These are phyloP conservation scores for Arabis alpina DNA, from an alignment of 345 rosid genomes.

Conservation along the genomic window DNA sequence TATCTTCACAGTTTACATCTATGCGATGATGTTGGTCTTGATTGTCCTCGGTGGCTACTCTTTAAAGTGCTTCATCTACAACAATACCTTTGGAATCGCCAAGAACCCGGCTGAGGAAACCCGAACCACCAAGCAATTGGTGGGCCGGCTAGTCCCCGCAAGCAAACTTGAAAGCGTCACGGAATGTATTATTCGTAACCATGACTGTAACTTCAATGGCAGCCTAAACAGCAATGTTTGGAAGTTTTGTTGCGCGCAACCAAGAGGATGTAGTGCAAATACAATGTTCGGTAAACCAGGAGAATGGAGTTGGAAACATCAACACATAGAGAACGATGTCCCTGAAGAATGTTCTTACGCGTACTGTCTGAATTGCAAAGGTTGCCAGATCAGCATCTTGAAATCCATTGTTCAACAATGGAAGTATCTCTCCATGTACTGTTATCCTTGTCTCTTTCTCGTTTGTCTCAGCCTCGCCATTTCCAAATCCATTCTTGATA, in stretches of 20 bases:
- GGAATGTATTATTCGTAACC: constrained; percentile 29
- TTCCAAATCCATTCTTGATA: constrained; percentile 14
- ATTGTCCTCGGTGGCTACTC: constrained; percentile 31
- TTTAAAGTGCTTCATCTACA: constrained; percentile 33
- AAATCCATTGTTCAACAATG: constrained; percentile 41
- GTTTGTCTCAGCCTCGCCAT: constrained; percentile 27
- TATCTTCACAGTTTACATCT: constrained; percentile 25
- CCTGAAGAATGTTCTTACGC: constrained; percentile 39
- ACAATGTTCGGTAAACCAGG: constrained; percentile 37
- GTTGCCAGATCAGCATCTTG: constrained; percentile 41
- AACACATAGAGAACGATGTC: constrained; percentile 24
- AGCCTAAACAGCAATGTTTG: constrained; percentile 44
- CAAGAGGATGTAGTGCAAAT: constrained; percentile 27
- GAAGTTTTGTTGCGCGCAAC: constrained; percentile 41
- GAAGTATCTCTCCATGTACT: constrained; percentile 37
- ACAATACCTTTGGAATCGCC: constrained; percentile 33
- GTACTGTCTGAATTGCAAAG: constrained; percentile 36
- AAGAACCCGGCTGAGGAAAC: constrained; percentile 33
- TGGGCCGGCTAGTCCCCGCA: constrained; percentile 31
- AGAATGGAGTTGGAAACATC: constrained; percentile 43
- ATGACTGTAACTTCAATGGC: constrained; percentile 38
- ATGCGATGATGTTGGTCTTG: constrained; percentile 27
- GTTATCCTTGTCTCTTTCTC: constrained; percentile 31
- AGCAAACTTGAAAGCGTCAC: constrained; percentile 16
- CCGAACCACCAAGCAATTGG: constrained; percentile 28